phyloP scores from a whole-genome alignment of 2,329 filamentous ascomycete species.

The Metarhizium anisopliae region DNA sequence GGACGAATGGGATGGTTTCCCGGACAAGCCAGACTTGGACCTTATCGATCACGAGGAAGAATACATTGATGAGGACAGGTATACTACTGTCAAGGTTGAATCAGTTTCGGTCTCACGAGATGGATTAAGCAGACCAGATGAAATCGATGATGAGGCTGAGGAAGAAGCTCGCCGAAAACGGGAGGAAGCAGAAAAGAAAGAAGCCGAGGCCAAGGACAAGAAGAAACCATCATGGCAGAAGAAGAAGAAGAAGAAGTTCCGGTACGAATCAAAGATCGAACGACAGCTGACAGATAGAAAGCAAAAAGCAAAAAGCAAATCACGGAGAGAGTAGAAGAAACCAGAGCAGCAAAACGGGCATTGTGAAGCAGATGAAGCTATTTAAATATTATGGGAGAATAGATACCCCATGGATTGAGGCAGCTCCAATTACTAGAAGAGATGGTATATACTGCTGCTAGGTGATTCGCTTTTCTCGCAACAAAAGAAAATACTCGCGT shows the following conservation, averaged over 20 bases:
- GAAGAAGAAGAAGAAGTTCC: conserved; percentile 84
- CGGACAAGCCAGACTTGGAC: conserved; percentile 37
- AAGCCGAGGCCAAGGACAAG: conserved; percentile 19
- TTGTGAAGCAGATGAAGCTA: background rate
- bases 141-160: conserved; percentile 24
- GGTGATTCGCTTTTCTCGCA: conserved; percentile 18
- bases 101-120: conserved; percentile 72
- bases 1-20: conserved; percentile 59
- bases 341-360: background rate
- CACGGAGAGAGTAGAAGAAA: conserved; percentile 13
- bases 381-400: background rate
- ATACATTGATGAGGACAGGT: conserved; percentile 93
- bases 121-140: conserved; percentile 51
- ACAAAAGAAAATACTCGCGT: conserved; percentile 16
- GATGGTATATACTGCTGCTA: conserved; percentile 21
- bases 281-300: conserved; percentile 66
- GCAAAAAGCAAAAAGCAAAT: conserved; percentile 50
- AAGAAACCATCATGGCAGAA: conserved; percentile 35
- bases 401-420: conserved; percentile 22
- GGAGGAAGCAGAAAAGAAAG: conserved; percentile 19
- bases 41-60: conserved; percentile 78
- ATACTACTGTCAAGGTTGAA: conserved; percentile 90
- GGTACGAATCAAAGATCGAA: conserved; percentile 84
- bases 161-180: conserved; percentile 10
- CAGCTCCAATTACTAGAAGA: conserved; percentile 19